A percentile compares a stretch with the other conserved stretches of the same genome.
phyloP scores from a whole-genome alignment of 2,329 filamentous ascomycete genomes.

The Neopestalotiopsis sp. region DNA sequence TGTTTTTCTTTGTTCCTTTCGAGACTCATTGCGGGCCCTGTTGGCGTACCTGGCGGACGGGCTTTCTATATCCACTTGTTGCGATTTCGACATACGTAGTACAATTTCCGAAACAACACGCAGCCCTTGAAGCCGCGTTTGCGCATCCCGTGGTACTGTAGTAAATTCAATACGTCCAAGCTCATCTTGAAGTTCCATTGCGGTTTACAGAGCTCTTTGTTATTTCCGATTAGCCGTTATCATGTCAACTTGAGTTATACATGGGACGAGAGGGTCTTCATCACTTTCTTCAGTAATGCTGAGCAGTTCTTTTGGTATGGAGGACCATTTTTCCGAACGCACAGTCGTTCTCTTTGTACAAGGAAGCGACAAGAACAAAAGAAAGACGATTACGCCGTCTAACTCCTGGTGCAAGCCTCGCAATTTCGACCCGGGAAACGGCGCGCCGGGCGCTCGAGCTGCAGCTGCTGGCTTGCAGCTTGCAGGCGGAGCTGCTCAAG shows the following conservation, averaged over 20 bases:
- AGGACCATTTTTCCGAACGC: neutral
- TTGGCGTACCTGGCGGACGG: neutral
- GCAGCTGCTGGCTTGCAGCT: neutral
- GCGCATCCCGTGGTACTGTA: no score
- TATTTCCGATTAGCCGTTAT: no score
- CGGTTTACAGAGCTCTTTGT: no score
- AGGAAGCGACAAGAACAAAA: neutral
- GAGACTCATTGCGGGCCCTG: neutral
- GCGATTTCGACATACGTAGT: neutral
- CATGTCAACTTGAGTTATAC: no score
- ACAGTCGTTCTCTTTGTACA: neutral
- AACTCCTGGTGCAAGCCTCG: constrained; percentile 21
- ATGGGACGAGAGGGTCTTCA: no score
- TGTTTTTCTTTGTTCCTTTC: neutral
- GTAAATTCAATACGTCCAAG: no score
- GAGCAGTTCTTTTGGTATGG: no score
- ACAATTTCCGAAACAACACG: constrained; percentile 3
- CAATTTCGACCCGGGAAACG: constrained; percentile 23
- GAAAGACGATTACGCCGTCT: constrained; percentile 15
- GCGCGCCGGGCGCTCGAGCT: neutral
- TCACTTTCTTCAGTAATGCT: no score
- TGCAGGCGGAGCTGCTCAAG: constrained; percentile 9
- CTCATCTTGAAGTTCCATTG: no score
- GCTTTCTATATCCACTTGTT: neutral
- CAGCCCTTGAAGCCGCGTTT: neutral